Percentiles rank a stretch among this genome's conserved stretches.
Evolutionary conservation across 352 stramenopile genomes (phyloP).

Genomic region (Pythium brassicae): DNA sequence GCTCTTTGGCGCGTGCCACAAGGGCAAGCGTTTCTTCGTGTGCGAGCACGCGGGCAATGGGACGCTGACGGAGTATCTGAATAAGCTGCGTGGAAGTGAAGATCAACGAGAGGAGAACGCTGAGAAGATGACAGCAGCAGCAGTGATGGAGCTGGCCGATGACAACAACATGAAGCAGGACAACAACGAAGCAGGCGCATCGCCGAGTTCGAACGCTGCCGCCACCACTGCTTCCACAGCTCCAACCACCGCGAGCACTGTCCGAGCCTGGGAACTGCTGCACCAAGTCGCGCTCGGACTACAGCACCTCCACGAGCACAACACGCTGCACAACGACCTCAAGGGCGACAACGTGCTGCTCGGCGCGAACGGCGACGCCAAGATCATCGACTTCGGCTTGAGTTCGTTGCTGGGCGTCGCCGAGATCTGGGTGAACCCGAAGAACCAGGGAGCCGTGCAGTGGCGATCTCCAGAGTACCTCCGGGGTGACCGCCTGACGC

Average conservation of each 20-base stretch:
- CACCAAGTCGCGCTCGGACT: slow-evolving; percentile 24
- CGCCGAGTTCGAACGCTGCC: no score
- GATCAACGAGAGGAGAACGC: neutral
- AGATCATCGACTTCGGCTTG: slow-evolving; percentile 24
- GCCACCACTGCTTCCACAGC: neutral
- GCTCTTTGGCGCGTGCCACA: slow-evolving; percentile 5
- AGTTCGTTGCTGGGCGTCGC: slow-evolving; percentile 4
- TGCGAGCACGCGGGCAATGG: slow-evolving; percentile 5
- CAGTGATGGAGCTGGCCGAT: neutral
- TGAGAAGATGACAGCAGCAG: neutral
- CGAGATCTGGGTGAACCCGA: neutral
- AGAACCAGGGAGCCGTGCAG: slow-evolving; percentile 2
- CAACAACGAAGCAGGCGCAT: no score
- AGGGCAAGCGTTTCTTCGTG: slow-evolving; percentile 11
- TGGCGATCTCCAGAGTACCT: slow-evolving; percentile 18
- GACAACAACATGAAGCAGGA: no score
- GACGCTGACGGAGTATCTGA: slow-evolving; percentile 1
- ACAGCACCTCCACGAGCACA: slow-evolving; percentile 18
- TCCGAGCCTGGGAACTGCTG: slow-evolving; percentile 1
- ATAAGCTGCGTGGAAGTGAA: neutral
- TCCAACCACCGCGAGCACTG: neutral
- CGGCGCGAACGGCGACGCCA: slow-evolving; percentile 18
- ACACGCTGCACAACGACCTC: slow-evolving; percentile 8
- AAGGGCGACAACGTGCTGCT: slow-evolving; percentile 28
- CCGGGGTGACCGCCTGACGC: neutral